Evolutionary conservation across 1,284 basidiomycete species (phyloP).

Genomic region (Gymnopus androsaceus): DNA sequence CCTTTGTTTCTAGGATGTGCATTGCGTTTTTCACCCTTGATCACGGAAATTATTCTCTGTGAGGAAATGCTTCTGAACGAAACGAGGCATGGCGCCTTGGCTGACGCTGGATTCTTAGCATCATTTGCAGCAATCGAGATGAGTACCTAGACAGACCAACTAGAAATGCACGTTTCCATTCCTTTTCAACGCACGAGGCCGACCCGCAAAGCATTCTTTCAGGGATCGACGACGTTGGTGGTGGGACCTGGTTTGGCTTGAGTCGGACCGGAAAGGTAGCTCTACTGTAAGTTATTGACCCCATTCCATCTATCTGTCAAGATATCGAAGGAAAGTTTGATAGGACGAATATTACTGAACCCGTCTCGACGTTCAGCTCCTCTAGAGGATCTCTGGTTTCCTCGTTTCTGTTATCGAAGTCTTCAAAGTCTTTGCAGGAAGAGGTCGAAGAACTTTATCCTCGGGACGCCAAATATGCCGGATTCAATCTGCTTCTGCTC

Average conservation of each 20-base stretch:
- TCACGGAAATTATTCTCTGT: constrained; percentile 77
- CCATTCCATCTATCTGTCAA: background rate
- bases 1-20: constrained; percentile 53
- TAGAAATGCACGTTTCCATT: constrained; percentile 60
- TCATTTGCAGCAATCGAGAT: constrained; percentile 76
- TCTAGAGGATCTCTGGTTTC: constrained; percentile 70
- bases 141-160: constrained; percentile 72
- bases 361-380: constrained; percentile 42
- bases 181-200: constrained; percentile 43
- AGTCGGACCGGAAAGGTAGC: constrained; percentile 64
- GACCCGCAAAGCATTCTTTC: constrained; percentile 53
- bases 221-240: constrained; percentile 68
- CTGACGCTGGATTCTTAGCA: constrained; percentile 40
- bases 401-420: constrained; percentile 60
- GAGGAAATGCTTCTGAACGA: constrained; percentile 37
- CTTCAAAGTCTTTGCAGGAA: constrained; percentile 42
- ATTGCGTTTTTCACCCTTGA: constrained; percentile 75
- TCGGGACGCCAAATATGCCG: constrained; percentile 58
- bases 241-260: constrained; percentile 80
- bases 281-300: constrained; percentile 56
- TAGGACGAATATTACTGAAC: constrained; percentile 82
- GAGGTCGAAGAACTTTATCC: constrained; percentile 46
- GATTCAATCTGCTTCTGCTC: constrained; percentile 76
- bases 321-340: constrained; percentile 14
- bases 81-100: constrained; percentile 8